Percentiles rank a stretch among this genome's conserved stretches.
Evolutionary conservation across 2,329 filamentous ascomycete species (phyloP).

Genomic region (Colletotrichum caudatum): DNA sequence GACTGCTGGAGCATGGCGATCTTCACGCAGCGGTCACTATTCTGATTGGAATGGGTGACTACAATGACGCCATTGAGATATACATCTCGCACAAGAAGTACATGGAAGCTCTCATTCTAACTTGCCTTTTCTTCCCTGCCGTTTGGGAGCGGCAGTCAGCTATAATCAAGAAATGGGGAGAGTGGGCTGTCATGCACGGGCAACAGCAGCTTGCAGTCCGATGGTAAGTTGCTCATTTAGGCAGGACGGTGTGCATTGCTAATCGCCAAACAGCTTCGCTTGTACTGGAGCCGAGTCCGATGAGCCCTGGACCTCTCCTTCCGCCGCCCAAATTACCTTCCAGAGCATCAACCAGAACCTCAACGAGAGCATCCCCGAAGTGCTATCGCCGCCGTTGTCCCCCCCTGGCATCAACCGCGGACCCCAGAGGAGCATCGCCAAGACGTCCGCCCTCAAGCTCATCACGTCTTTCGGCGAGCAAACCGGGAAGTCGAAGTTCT

Average conservation of each 20-base stretch:
- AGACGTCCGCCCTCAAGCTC: constrained; percentile 87
- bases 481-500: constrained; percentile 71
- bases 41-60: constrained; percentile 90
- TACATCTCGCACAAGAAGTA: constrained; percentile 92
- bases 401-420: constrained; percentile 74
- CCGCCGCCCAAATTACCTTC: constrained; percentile 73
- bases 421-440: constrained; percentile 74
- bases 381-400: constrained; percentile 79
- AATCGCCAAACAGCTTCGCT: constrained; percentile 71
- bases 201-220: constrained; percentile 92
- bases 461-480: constrained; percentile 87
- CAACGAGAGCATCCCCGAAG: constrained; percentile 67
- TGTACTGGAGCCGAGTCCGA: constrained; percentile 88
- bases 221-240: constrained; percentile 61
- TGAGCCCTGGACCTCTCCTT: constrained; percentile 89
- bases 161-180: constrained; percentile 94
- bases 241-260: neutral
- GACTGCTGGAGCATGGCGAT: constrained; percentile 89
- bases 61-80: constrained; percentile 95
- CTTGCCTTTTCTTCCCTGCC: constrained; percentile 82
- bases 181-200: constrained; percentile 86
- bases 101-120: constrained; percentile 92
- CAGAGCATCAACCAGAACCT: constrained; percentile 64
- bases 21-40: constrained; percentile 93
- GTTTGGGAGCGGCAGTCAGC: constrained; percentile 94